Percentiles rank a stretch among this genome's conserved stretches.
Conservation (phyloP, 1,284 basidiomycete genomes). For the Cystobasidium slooffiae region DNA sequence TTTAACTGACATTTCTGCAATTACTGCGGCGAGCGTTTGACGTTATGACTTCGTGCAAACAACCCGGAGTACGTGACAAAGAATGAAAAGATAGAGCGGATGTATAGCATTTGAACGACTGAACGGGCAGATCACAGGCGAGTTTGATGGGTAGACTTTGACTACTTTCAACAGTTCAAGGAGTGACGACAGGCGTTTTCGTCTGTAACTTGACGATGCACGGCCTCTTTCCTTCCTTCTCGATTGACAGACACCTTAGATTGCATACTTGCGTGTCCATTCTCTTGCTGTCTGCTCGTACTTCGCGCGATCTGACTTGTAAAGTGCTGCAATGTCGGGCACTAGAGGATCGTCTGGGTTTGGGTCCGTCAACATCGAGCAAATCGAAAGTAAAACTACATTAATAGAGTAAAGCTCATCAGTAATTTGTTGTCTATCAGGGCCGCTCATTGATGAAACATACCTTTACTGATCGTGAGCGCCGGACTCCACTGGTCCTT, state of each 20-base stretch:
- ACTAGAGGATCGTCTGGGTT: slow-evolving; percentile 87
- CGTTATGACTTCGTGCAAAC: no score
- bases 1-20: no score
- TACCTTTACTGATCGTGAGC: slow-evolving; percentile 89
- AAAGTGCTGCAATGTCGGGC: slow-evolving; percentile 73
- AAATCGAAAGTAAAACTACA: slow-evolving; percentile 67
- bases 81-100: no score
- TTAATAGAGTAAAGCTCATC: not conserved
- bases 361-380: slow-evolving; percentile 94
- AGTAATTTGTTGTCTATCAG: no score
- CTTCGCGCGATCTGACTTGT: slow-evolving; percentile 92
- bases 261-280: slow-evolving; percentile 46
- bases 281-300: slow-evolving; percentile 91
- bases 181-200: not conserved
- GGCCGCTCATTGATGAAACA: not conserved
- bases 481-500: slow-evolving; percentile 85
- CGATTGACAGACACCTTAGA: not conserved
- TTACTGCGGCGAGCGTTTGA: no score
- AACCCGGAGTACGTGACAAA: no score
- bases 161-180: not conserved
- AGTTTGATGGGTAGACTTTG: not conserved
- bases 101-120: no score
- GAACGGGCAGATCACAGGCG: no score
- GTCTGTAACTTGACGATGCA: not conserved
- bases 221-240: not conserved